Base-by-base conservation (phyloP, 2,329 filamentous ascomycete species). In the Davidsoniella eucalypti region DNA sequence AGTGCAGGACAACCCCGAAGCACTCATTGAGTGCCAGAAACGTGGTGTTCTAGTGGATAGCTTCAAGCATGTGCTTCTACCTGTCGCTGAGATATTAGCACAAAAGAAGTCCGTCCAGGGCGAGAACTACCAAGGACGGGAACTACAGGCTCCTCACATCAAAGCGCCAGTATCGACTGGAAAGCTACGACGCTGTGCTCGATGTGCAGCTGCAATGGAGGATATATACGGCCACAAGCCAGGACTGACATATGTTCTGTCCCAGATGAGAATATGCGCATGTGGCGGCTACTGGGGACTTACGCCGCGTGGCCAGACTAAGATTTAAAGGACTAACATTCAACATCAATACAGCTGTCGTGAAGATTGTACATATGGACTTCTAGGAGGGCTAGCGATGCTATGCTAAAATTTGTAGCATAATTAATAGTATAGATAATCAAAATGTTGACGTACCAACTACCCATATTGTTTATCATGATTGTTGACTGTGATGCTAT, bases 131-230 rank as follows among this genome's bases (percentile, higher is more conserved):
- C 44, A 46, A 18, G 52, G 52, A 6, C 44, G 47, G 5, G 21
- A 23, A 2, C 33, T 48, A 29, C 43, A 4, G 51, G 51, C 4
- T 36, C 46, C 12, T n/a, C 46, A 48, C 10, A 52, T 48, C 12
- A 52, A 52, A 8, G 36, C 36, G 48, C 40, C 60, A 61, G 39
- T 69, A 68, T 63, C 65, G 72, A 49, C 64, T 69, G 39, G 80
- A 74, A 58, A 53, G 36, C 39, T 53, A 25, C 43, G 52, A 8
- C 47, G 52, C n/a, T 53, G 52, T 48, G 73, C 74, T 17, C 67
- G 80, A 38, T 84, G 80, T 60, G 70, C 75, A 42, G 69, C 74
- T 45, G 69, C 82, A n/a, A 82, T 82, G 68, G 78, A 80, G 57
- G 78, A 83, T 54, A 63, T 73, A 0, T 62, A 61, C 25, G 66